These are phyloP conservation scores for Colletotrichum sp. DNA, from an alignment of 2,329 filamentous ascomycete species.

Conservation along the genomic window DNA sequence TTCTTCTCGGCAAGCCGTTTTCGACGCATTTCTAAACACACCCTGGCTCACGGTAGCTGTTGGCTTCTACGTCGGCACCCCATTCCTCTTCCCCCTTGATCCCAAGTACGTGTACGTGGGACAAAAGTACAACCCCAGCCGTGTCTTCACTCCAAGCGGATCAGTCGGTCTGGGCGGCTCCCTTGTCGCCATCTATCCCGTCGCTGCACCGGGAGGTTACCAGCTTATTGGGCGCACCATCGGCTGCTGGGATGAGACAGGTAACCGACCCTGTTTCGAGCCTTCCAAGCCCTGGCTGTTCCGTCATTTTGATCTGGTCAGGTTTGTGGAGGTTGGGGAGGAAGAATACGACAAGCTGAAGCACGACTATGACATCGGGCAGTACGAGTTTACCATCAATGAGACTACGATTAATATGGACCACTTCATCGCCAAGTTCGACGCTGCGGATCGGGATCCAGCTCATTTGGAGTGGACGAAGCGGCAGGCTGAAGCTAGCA, in stretches of 20 bases:
- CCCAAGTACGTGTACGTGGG: constrained; percentile 25
- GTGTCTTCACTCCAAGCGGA: constrained; percentile 38
- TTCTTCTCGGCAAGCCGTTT: constrained; percentile 31
- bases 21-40: constrained; percentile 35
- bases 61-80: constrained; percentile 39
- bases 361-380: constrained; percentile 32
- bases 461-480: background rate
- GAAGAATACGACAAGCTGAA: constrained; percentile 33
- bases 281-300: constrained; percentile 38
- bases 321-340: constrained; percentile 36
- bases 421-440: constrained; percentile 50
- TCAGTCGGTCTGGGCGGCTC: constrained; percentile 41
- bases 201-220: constrained; percentile 43
- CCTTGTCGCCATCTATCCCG: constrained; percentile 39
- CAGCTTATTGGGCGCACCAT: constrained; percentile 36
- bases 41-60: constrained; percentile 32
- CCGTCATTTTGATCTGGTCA: constrained; percentile 37
- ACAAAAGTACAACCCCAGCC: constrained; percentile 37
- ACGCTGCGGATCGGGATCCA: constrained; percentile 25
- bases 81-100: constrained; percentile 33
- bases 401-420: constrained; percentile 29
- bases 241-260: constrained; percentile 37
- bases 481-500: background rate
- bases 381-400: constrained; percentile 23
- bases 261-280: constrained; percentile 32